Evolutionary conservation across 495 filamentous ascomycete genomes (phyloP), one percentile per base, ranked within the genome.

Genomic region (Glutinoglossum americanum): DNA sequence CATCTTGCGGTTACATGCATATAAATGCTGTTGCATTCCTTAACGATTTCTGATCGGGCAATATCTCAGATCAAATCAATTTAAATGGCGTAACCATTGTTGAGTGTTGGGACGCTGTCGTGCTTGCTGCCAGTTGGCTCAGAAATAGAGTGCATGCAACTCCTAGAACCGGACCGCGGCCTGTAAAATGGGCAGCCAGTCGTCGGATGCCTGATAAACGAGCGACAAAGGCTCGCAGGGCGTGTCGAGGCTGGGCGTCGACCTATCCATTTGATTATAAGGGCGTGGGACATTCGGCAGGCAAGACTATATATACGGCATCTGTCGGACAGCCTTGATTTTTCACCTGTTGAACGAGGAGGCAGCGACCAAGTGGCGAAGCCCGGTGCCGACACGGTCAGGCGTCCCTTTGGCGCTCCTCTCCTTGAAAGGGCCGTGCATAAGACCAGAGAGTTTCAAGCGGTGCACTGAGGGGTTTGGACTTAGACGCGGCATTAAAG

Each of bases 61-160:
- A 53, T 17, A 27, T 30, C 25, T 53, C 26, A 32, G 49, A 53
- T 53, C 49, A 25, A 53, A 53, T 53, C 49, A 53, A 53, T 30
- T 32, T 53, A 17, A 53, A 28, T 41, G 49, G 25, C 49, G 11
- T 53, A 45, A 32, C 21, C 25, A 32, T 13, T 19, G 25, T 19
- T 53, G 28, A 53, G 19, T 11, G 23, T 30, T 9, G 49, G 49
- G 49, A 30, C 9, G 47, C 47, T 53, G 49, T 53, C 49, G 49
- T 53, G 49, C 49, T 30, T 53, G 49, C 49, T 30, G 49, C 49
- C 49, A 28, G 49, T 53, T 53, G 49, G 49, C 49, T 53, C 26
- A 45, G 41, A 23, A 45, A 45, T 45, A 45, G 41, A 45, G 41
- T 21, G 41, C 17, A 21, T 45, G 41, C 41, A 45, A 45, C 41